phyloP scores from a whole-genome alignment of 495 filamentous ascomycete species.

The Aspergillus saccharolyticus region DNA sequence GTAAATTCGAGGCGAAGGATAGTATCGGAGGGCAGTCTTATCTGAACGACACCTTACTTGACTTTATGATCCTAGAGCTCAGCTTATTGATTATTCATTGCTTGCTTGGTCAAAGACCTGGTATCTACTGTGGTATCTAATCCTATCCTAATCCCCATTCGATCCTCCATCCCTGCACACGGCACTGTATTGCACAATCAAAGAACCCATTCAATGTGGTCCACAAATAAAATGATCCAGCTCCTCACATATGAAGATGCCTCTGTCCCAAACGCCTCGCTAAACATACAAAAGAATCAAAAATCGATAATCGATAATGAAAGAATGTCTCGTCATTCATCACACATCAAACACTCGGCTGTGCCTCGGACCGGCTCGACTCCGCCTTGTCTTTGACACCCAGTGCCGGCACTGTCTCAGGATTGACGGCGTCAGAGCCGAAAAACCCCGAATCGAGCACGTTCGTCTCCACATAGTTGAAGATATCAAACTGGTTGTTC shows the following conservation, averaged over 20 bases:
- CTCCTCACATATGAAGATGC: no score
- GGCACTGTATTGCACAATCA: background rate
- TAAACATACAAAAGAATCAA: constrained; percentile 22
- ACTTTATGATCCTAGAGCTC: no score
- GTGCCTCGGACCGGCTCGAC: constrained; percentile 12
- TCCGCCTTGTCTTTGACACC: constrained; percentile 20
- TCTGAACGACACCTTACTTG: no score
- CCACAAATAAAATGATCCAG: background rate
- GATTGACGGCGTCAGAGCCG: constrained; percentile 33
- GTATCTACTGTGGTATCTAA: background rate
- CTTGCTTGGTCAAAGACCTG: background rate
- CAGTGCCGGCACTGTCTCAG: constrained; percentile 18
- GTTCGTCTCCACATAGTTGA: constrained; percentile 24
- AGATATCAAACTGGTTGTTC: constrained; percentile 28
- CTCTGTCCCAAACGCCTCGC: constrained; percentile 38
- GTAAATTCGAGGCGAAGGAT: no score
- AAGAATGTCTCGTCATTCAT: constrained; percentile 14
- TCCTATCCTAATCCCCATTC: background rate
- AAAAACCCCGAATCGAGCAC: constrained; percentile 40
- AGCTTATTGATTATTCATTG: background rate
- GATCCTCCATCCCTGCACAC: background rate
- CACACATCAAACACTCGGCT: constrained; percentile 14
- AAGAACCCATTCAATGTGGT: background rate
- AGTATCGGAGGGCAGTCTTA: no score
- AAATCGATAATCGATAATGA: no score